Conservation (phyloP, 1,139 yeast species). For the Pneumocystis jirovecii region DNA sequence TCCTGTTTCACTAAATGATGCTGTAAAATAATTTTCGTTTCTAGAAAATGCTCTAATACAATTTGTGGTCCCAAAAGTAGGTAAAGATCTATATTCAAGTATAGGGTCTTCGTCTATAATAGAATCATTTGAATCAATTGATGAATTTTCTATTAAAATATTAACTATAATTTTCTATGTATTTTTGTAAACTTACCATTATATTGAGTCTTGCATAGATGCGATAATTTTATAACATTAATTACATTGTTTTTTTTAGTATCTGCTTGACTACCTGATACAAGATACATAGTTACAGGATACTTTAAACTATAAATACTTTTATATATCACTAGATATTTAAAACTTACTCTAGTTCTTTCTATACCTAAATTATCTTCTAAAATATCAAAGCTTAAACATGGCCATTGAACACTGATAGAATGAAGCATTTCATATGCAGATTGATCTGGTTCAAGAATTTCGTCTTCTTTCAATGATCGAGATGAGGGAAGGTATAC, state of each 20-base stretch:
- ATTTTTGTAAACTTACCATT: constrained; percentile 45
- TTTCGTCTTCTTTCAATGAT: constrained; percentile 91
- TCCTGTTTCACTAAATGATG: constrained; percentile 80
- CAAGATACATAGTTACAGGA: constrained; percentile 74
- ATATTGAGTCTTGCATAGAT: constrained; percentile 68
- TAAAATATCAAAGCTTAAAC: constrained; percentile 73
- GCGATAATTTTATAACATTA: constrained; percentile 66
- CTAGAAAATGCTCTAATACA: constrained; percentile 68
- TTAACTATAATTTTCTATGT: constrained; percentile 14
- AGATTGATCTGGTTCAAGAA: constrained; percentile 87
- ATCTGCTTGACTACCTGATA: constrained; percentile 91
- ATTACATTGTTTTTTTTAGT: constrained; percentile 77
- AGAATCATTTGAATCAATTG: constrained; percentile 55
- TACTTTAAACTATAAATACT: constrained; percentile 23
- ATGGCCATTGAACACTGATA: constrained; percentile 93
- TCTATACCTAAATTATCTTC: constrained; percentile 81
- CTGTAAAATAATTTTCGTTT: constrained; percentile 58
- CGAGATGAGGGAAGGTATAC: constrained; percentile 64
- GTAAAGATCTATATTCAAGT: constrained; percentile 65
- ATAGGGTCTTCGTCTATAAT: constrained; percentile 66
- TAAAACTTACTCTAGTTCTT: constrained; percentile 39
- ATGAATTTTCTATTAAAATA: neutral
- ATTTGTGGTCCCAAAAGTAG: constrained; percentile 73
- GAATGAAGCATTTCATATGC: constrained; percentile 95
- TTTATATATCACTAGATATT: neutral